Conservation (phyloP, 2,329 filamentous ascomycete species). For the Colletotrichum incanum region DNA sequence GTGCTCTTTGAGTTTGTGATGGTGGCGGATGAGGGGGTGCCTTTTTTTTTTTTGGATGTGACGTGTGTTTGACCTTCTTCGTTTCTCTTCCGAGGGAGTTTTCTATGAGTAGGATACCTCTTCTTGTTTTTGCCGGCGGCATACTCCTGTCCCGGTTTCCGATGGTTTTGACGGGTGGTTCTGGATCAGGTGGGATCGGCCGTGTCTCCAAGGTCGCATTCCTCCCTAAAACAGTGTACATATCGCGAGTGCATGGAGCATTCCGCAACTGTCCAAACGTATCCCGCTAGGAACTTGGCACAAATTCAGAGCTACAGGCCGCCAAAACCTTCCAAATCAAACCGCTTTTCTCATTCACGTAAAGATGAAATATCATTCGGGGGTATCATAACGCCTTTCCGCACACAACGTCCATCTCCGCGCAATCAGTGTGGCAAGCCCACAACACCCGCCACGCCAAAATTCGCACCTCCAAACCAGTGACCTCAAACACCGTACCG, state of each 20-base stretch:
- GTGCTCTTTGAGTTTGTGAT: neutral
- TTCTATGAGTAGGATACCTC: neutral
- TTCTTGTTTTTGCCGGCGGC: neutral
- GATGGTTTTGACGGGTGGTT: conserved; percentile 1
- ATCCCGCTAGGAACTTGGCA: neutral
- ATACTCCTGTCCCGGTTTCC: neutral
- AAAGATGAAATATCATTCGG: neutral
- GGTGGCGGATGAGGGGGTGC: conserved; percentile 34
- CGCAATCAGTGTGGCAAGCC: neutral
- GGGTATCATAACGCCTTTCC: conserved; percentile 31
- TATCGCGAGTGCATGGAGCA: neutral
- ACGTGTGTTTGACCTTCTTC: conserved; percentile 3
- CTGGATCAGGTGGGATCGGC: neutral
- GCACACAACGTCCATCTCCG: neutral
- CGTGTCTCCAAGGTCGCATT: neutral
- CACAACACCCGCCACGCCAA: neutral
- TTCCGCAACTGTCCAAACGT: conserved; percentile 7
- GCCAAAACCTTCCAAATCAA: neutral
- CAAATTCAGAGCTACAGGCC: neutral
- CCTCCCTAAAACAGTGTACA: neutral
- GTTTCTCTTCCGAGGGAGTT: neutral
- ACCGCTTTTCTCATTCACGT: neutral
- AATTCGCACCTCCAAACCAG: neutral
- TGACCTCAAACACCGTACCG: conserved; percentile 68
- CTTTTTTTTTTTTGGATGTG: neutral